Evolutionary conservation across 768 basidiomycete species (phyloP), one percentile per base, ranked within the genome.

Genomic region (Hebeloma cylindrosporum): DNA sequence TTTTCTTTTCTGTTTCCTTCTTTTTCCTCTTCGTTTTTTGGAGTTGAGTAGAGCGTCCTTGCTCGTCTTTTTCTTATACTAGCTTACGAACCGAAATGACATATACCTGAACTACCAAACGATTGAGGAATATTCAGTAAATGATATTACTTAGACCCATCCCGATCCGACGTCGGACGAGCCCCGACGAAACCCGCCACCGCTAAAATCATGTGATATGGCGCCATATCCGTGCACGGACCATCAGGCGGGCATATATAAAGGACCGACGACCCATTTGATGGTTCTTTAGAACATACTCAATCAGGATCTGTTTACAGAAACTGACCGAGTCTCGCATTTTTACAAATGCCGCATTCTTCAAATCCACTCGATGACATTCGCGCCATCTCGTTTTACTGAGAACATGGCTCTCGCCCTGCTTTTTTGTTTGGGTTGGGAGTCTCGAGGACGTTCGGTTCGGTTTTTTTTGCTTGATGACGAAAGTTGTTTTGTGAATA

Each of bases 241-340:
- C 63, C 65, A 61, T 5, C 7, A 4, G 3, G 3, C 18, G 3
- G 14, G 7, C 9, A 22, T 63, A 65, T 67, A 64, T 55, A 65
- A 60, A 11, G 36, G 14, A 30, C 42, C 14, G 3, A 8, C 23
- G 17, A 45, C 25, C 42, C 40, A 45, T 52, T 38, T 17, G 6
- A 55, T n/a, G 55, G 58, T 66, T 71, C 78, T 57, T 70, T 53
- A 83, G 80, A 83, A 80, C 80, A 82, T 82, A 83, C 81, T 82
- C 81, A 79, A 78, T 76, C 79, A 83, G 80, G 80, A 82, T 83
- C 80, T 83, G 78, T 82, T 82, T 80, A 82, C 79, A 82, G 80
- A 78, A 79, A 79, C 80, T 81, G 77, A 81, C 81, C 78, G 80
- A 79, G 79, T 83, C 79, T 81, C 76, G 82, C 81, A 83, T 81